Conservation (phyloP, 495 filamentous ascomycete species). For the Lasiosphaeria hispida region DNA sequence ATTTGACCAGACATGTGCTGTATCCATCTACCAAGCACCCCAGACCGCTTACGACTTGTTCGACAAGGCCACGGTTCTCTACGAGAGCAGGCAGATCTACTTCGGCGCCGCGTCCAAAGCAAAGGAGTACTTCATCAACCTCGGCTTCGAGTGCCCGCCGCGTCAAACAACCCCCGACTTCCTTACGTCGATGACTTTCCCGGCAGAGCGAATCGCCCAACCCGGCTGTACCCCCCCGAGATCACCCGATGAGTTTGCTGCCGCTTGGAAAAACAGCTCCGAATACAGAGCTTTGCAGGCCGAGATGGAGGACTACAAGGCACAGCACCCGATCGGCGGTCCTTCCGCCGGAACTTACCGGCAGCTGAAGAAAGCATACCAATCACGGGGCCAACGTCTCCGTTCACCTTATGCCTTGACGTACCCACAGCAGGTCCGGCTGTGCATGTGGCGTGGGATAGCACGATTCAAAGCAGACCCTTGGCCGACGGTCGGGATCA, state of each 20-base stretch:
- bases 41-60: constrained; percentile 66
- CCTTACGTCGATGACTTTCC: constrained; percentile 73
- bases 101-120: constrained; percentile 57
- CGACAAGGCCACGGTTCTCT: constrained; percentile 61
- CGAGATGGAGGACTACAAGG: constrained; percentile 63
- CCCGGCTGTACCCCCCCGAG: too few species aligned
- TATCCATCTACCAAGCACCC: constrained; percentile 73
- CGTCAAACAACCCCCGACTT: constrained; percentile 74
- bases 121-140: constrained; percentile 56
- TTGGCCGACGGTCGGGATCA: too few species aligned
- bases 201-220: constrained; percentile 63
- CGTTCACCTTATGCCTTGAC: too few species aligned
- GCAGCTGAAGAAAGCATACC: too few species aligned
- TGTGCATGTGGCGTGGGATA: too few species aligned
- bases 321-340: too few species aligned
- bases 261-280: too few species aligned
- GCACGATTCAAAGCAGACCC: too few species aligned
- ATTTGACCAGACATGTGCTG: constrained; percentile 50
- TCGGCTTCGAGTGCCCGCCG: constrained; percentile 63
- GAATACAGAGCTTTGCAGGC: constrained; percentile 53
- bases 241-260: too few species aligned
- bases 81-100: constrained; percentile 65
- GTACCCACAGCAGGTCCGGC: too few species aligned
- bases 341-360: too few species aligned
- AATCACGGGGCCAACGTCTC: too few species aligned